Percentiles rank a stretch among this genome's conserved stretches.
Conservation (phyloP, 257 asterid species). For the Coffea canephora region DNA sequence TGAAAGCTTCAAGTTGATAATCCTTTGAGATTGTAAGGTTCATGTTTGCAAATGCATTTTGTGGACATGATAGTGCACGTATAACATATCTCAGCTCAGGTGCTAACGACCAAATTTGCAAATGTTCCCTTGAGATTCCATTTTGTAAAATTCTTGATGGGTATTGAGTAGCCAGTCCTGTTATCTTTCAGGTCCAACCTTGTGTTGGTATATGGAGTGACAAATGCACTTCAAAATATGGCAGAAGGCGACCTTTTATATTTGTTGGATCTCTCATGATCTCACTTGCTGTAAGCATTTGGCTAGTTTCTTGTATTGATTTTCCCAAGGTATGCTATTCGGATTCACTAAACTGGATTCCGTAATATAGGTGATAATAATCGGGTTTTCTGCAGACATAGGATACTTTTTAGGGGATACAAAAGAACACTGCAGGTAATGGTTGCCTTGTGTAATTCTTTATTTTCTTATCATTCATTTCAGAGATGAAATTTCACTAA, state of each 20-base stretch:
- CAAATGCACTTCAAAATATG: constrained; percentile 85
- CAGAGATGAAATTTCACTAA: constrained; percentile 19
- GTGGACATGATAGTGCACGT: constrained; percentile 2
- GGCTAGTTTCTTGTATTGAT: constrained; percentile 14
- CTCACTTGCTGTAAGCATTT: constrained; percentile 65
- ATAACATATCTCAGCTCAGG: background rate
- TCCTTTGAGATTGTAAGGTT: background rate
- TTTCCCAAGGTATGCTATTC: constrained; percentile 15
- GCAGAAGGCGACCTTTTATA: constrained; percentile 87
- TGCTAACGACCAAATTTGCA: background rate
- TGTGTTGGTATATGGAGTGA: constrained; percentile 99
- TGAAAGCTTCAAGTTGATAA: background rate
- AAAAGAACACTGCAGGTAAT: constrained; percentile 96
- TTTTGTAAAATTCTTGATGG: background rate
- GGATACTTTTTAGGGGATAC: constrained; percentile 95
- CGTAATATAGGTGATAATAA: constrained; percentile 75
- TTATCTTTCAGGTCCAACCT: constrained; percentile 86
- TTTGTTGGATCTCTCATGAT: constrained; percentile 86
- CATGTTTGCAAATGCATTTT: background rate
- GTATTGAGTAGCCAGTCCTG: constrained; percentile 12
- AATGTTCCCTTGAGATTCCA: background rate
- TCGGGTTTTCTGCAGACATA: constrained; percentile 98
- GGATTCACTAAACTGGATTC: constrained; percentile 39
- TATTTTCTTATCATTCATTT: constrained; percentile 4
- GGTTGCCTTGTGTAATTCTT: constrained; percentile 25